These are phyloP conservation scores for Mortierella sp. DNA, from an alignment of 371 early-diverging fungal genomes.

Conservation along the genomic window DNA sequence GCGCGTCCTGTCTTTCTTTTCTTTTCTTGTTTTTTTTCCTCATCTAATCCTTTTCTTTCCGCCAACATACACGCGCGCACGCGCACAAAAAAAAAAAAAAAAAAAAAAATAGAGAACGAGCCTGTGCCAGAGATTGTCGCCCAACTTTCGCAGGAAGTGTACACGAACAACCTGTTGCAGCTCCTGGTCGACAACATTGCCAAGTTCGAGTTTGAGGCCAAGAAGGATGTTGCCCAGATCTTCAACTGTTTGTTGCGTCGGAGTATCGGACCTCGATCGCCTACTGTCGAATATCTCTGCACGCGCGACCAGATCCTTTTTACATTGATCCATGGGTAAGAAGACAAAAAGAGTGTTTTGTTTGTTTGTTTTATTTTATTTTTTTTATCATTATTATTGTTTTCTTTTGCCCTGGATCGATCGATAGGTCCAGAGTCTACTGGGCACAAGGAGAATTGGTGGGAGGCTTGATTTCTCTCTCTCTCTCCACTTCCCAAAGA, in stretches of 20 bases:
- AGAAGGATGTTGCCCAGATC: slow-evolving; percentile 97
- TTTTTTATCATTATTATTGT: neutral
- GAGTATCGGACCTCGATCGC: slow-evolving; percentile 93
- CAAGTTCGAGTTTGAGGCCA: slow-evolving; percentile 97
- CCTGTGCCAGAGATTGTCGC: slow-evolving; percentile 92
- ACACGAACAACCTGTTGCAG: slow-evolving; percentile 88
- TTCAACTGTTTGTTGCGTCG: slow-evolving; percentile 95
- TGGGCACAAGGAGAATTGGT: neutral
- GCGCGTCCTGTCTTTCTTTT: too few relatives aligned
- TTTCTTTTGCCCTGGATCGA: slow-evolving; percentile 11
- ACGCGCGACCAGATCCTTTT: slow-evolving; percentile 84
- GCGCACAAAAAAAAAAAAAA: too few relatives aligned
- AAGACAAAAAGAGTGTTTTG: neutral
- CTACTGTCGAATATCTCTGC: slow-evolving; percentile 95
- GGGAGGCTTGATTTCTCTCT: neutral
- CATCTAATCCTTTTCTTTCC: neutral
- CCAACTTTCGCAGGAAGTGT: slow-evolving; percentile 94
- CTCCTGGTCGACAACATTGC: slow-evolving; percentile 86
- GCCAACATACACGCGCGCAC: neutral
- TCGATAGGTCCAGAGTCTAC: neutral
- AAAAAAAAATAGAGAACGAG: slow-evolving; percentile 72
- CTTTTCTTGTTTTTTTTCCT: too few relatives aligned
- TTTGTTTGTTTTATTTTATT: neutral
- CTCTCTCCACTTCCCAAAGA: neutral
- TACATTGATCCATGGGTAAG: slow-evolving; percentile 83